These are phyloP conservation scores for Wallacemonas sp. DNA, from an alignment of 208 protist genomes.

Conservation along the genomic window DNA sequence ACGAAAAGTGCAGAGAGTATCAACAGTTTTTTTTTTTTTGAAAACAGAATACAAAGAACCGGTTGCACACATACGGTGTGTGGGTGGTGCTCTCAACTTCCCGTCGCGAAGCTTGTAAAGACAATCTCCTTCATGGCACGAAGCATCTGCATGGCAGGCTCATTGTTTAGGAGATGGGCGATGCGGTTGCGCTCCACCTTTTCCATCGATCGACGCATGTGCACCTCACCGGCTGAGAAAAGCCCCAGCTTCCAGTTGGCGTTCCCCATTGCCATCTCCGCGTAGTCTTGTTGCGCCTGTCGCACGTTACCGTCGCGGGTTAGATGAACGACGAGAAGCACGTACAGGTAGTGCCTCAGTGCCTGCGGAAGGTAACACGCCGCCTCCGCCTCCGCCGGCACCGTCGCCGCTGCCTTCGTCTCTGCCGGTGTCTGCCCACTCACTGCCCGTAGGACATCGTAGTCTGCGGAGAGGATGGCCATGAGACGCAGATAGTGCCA, in stretches of 20 bases:
- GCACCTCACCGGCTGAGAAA: constrained; percentile 83
- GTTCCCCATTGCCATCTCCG: constrained; percentile 70
- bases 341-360: constrained; percentile 3
- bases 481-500: constrained; percentile 55
- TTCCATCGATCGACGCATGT: constrained; percentile 86
- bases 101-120: constrained; percentile 3
- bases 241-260: constrained; percentile 86
- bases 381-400: background rate
- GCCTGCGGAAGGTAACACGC: background rate
- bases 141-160: constrained; percentile 69
- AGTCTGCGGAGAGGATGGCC: constrained; percentile 49
- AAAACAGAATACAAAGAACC: background rate
- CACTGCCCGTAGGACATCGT: constrained; percentile 20
- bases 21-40: constrained; percentile 8
- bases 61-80: too few relatives aligned
- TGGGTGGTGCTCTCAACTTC: too few relatives aligned
- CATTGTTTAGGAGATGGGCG: constrained; percentile 77
- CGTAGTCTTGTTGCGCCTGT: constrained; percentile 59
- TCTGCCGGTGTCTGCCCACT: background rate
- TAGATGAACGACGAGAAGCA: constrained; percentile 22
- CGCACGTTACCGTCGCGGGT: constrained; percentile 35
- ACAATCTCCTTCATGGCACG: constrained; percentile 49
- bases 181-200: constrained; percentile 79
- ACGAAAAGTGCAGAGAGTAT: background rate
- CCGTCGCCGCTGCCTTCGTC: background rate